Evolutionary conservation across 2,329 filamentous ascomycete species (phyloP).

Genomic region (Eutypella sp.): DNA sequence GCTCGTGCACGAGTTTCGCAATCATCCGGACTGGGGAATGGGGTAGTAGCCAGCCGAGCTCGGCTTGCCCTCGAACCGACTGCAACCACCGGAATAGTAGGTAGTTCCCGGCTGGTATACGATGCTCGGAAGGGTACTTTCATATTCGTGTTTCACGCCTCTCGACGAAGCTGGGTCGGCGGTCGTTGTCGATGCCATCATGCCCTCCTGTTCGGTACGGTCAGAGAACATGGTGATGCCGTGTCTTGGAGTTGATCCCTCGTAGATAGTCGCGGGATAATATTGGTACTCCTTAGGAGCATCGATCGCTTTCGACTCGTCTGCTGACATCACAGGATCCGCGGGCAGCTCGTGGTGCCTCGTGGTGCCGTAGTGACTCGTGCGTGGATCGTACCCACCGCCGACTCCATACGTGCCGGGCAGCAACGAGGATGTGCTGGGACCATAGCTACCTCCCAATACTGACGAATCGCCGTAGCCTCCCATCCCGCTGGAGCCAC

Average conservation of each 20-base stretch:
- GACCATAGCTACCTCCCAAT: slow-evolving; percentile 34
- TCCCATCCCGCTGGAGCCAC: slow-evolving; percentile 58
- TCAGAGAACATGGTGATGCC: slow-evolving; percentile 47
- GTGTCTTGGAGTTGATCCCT: slow-evolving; percentile 38
- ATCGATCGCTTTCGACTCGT: slow-evolving; percentile 47
- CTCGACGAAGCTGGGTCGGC: slow-evolving; percentile 27
- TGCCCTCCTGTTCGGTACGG: slow-evolving; percentile 25
- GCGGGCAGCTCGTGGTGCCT: slow-evolving; percentile 45
- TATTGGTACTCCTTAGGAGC: slow-evolving; percentile 51
- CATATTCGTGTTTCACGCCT: slow-evolving; percentile 47
- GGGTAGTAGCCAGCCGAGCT: slow-evolving; percentile 51
- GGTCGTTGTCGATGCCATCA: slow-evolving; percentile 26
- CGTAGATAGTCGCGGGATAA: slow-evolving; percentile 47
- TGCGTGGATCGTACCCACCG: slow-evolving; percentile 34
- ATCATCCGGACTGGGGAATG: slow-evolving; percentile 41
- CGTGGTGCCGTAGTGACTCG: slow-evolving; percentile 35
- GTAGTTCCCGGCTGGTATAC: slow-evolving; percentile 40
- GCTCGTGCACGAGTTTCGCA: slow-evolving; percentile 9
- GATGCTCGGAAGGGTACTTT: slow-evolving; percentile 41
- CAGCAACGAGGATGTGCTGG: slow-evolving; percentile 35
- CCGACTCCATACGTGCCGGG: slow-evolving; percentile 29
- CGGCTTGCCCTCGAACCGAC: slow-evolving; percentile 49
- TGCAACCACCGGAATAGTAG: slow-evolving; percentile 38
- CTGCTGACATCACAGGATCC: slow-evolving; percentile 46
- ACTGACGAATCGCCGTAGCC: slow-evolving; percentile 37